These are phyloP conservation scores for Lithocarpus polystachyus DNA, from an alignment of 306 rosid species.

Conservation along the genomic window DNA sequence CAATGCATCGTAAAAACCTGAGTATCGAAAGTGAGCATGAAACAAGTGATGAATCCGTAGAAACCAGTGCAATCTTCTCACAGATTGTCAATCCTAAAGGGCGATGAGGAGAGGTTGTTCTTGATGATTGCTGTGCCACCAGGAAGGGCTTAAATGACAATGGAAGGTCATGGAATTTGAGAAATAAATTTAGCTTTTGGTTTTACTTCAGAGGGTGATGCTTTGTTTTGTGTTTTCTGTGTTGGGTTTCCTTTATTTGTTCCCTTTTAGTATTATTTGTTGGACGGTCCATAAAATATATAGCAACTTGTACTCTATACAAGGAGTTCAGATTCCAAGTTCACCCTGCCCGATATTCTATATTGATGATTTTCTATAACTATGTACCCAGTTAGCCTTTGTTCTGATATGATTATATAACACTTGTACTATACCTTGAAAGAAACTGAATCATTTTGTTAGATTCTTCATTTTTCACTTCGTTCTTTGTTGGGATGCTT, in stretches of 20 bases:
- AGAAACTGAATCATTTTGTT: too few relatives aligned
- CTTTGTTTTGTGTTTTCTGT: neutral
- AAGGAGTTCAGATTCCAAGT: too few relatives aligned
- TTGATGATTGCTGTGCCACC: neutral
- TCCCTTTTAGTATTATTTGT: neutral
- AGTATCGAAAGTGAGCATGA: constrained; percentile 39
- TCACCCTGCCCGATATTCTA: too few relatives aligned
- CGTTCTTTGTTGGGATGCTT: too few relatives aligned
- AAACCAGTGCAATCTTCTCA: constrained; percentile 20
- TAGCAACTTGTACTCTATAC: too few relatives aligned
- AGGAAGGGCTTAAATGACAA: constrained; percentile 8
- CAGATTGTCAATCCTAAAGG: constrained; percentile 26
- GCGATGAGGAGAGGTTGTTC: constrained; percentile 23
- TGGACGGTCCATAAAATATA: neutral
- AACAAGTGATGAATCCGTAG: constrained; percentile 2
- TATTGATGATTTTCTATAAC: too few relatives aligned
- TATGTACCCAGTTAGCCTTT: too few relatives aligned
- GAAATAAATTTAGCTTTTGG: constrained; percentile 6
- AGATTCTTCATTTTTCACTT: too few relatives aligned
- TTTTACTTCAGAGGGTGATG: constrained; percentile 6
- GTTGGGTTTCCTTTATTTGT: neutral
- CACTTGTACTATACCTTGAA: too few relatives aligned
- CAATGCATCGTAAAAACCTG: constrained; percentile 29
- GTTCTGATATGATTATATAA: too few relatives aligned
- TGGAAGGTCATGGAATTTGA: constrained; percentile 27